A percentile compares a stretch with the other conserved stretches of the same genome.
Evolutionary conservation across 73 alveolate genomes (phyloP).

Genomic region (Paramecium primaurelia): DNA sequence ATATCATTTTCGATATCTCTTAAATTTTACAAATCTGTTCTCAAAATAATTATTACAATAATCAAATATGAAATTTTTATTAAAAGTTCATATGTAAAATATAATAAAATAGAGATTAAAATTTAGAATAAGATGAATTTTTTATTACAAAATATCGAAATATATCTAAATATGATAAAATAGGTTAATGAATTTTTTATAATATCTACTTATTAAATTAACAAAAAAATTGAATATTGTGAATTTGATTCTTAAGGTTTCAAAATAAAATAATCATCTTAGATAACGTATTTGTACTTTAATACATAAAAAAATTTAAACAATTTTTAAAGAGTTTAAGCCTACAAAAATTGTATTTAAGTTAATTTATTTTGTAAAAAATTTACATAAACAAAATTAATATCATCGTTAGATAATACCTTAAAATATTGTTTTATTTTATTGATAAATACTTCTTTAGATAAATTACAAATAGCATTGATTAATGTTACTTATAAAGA

Average conservation of each 20-base stretch:
- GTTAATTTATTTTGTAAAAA: neutral
- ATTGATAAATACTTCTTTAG: neutral
- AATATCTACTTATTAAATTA: neutral
- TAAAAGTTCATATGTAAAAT: neutral
- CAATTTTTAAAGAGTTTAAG: neutral
- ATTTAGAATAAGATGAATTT: neutral
- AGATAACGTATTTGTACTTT: slow-evolving; percentile 12
- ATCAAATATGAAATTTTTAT: neutral
- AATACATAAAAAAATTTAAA: neutral
- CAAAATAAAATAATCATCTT: neutral
- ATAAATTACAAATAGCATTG: neutral
- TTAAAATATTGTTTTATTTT: neutral
- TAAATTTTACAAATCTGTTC: neutral
- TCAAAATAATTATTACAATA: neutral
- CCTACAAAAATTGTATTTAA: neutral
- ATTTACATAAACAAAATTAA: neutral
- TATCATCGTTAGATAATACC: slow-evolving; percentile 23
- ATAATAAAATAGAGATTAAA: neutral
- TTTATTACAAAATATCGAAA: neutral
- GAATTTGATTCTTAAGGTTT: neutral
- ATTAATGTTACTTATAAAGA: slow-evolving; percentile 18
- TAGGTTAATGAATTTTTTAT: neutral
- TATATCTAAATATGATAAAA: neutral
- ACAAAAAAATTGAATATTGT: neutral
- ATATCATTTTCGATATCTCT: neutral